A percentile compares a stretch with the other conserved stretches of the same genome.
These are phyloP conservation scores for Scleroderma citrinum DNA, from an alignment of 768 basidiomycete species.

Conservation along the genomic window DNA sequence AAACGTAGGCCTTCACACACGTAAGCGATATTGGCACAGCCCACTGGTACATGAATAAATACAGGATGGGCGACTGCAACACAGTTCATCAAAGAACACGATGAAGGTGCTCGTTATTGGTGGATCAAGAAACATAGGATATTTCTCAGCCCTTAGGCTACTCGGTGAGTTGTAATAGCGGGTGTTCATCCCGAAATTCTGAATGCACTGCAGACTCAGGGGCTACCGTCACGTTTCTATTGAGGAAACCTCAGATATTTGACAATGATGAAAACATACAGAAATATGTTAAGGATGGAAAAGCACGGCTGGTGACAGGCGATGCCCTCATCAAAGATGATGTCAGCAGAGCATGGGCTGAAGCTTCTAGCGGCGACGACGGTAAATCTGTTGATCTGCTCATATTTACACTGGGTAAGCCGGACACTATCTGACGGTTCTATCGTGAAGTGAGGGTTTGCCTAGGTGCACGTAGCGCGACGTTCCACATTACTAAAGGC, in stretches of 20 bases:
- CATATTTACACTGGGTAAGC: constrained; percentile 57
- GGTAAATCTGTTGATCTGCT: constrained; percentile 43
- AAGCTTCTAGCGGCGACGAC: constrained; percentile 26
- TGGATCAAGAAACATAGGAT: constrained; percentile 53
- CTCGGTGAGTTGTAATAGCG: constrained; percentile 32
- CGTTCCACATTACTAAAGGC: constrained; percentile 44
- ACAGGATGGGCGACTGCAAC: no score
- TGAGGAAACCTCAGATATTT: constrained; percentile 48
- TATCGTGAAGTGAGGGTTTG: neutral
- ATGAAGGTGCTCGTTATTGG: constrained; percentile 29
- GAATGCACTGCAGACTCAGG: constrained; percentile 39
- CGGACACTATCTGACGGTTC: neutral
- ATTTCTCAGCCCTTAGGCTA: constrained; percentile 41
- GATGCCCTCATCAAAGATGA: constrained; percentile 53
- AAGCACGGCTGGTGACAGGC: constrained; percentile 51
- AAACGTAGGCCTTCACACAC: no score
- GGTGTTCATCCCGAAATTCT: neutral
- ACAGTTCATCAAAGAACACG: no score
- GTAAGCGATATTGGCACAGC: no score
- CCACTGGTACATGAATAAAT: no score
- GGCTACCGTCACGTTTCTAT: constrained; percentile 56
- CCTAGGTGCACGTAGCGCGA: constrained; percentile 38
- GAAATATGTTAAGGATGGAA: constrained; percentile 48
- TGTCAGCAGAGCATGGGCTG: constrained; percentile 46
- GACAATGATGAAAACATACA: constrained; percentile 52